Conservation (phyloP, 129 eudicot species). For the Artemisia argyi region DNA sequence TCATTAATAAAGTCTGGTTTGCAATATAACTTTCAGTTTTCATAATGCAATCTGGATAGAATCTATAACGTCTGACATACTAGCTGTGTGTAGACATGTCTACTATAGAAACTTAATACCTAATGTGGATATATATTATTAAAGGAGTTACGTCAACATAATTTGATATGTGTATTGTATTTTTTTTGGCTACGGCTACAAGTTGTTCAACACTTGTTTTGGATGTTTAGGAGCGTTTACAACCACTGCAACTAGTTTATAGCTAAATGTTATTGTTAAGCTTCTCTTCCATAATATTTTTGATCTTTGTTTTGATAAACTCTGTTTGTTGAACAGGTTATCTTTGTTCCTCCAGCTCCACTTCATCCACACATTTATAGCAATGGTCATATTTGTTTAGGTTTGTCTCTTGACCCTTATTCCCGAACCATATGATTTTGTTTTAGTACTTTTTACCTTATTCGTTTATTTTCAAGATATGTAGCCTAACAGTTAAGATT, state of each 20-base stretch:
- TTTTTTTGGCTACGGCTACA: neutral
- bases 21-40: neutral
- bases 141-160: neutral
- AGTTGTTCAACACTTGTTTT: neutral
- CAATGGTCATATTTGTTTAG: conserved; percentile 92
- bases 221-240: conserved; percentile 1
- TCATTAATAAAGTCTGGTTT: too few relatives aligned
- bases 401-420: conserved; percentile 37
- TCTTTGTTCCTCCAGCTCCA: conserved; percentile 77
- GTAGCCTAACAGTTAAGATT: conserved; percentile 5
- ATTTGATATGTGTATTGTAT: neutral
- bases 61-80: too few relatives aligned
- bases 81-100: too few relatives aligned
- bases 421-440: neutral
- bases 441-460: neutral
- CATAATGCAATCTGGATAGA: too few relatives aligned
- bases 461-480: neutral
- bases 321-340: conserved; percentile 53
- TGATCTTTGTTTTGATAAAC: conserved; percentile 18
- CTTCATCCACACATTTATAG: conserved; percentile 88
- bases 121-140: neutral
- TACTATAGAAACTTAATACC: too few relatives aligned
- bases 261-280: conserved; percentile 2
- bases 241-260: neutral
- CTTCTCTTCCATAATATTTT: neutral